These are phyloP conservation scores for Herpetospermum pedunculosum DNA, from an alignment of 306 rosid species.

Conservation along the genomic window DNA sequence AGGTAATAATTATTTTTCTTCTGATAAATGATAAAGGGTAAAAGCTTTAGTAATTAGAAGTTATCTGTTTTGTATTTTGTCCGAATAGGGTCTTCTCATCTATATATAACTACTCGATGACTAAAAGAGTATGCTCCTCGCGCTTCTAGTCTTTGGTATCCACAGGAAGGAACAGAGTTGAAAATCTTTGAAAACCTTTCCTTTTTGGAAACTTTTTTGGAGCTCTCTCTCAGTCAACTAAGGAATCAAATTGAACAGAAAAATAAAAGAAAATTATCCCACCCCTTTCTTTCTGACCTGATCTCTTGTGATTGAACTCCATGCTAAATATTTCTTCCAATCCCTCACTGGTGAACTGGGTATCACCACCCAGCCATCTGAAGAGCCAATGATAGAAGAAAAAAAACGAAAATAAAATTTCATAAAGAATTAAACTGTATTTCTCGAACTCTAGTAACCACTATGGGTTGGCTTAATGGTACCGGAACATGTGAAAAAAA, in stretches of 20 bases:
- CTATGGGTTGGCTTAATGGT: background rate
- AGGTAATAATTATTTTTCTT: slow-evolving; percentile 32
- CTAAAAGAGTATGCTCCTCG: no score
- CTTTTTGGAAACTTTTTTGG: background rate
- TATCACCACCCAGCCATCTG: background rate
- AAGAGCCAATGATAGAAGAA: background rate
- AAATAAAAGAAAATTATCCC: background rate
- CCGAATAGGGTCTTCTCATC: background rate
- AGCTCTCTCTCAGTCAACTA: background rate
- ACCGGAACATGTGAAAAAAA: background rate
- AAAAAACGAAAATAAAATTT: background rate
- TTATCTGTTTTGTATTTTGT: background rate
- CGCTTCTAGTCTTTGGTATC: no score
- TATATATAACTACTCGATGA: no score
- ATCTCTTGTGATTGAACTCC: background rate
- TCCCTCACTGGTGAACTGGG: background rate
- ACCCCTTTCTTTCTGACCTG: background rate
- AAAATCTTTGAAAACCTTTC: no score
- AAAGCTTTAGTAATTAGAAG: background rate
- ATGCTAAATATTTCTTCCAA: background rate
- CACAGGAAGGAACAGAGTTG: no score
- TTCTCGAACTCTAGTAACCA: background rate
- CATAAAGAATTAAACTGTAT: background rate
- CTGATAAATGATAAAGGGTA: background rate
- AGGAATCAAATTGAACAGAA: background rate